These are phyloP conservation scores for Claviceps cyperi DNA, from an alignment of 2,329 filamentous ascomycete genomes.

Conservation along the genomic window DNA sequence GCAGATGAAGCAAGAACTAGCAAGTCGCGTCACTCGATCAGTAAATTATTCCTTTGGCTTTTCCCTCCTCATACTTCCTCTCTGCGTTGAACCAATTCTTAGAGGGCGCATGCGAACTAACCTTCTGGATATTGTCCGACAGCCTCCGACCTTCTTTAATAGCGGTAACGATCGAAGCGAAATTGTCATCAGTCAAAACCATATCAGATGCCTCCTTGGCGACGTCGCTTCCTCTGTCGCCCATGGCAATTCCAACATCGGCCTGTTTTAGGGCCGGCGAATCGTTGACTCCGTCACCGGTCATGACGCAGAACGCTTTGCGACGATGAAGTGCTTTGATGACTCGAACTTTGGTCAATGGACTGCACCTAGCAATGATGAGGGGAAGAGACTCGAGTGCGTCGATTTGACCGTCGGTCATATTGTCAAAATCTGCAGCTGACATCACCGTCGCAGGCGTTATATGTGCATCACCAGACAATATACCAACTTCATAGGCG, in stretches of 20 bases:
- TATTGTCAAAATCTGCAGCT: constrained; percentile 46
- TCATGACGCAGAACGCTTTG: constrained; percentile 57
- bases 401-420: constrained; percentile 50
- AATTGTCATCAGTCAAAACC: constrained; percentile 79
- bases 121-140: constrained; percentile 64
- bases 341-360: constrained; percentile 60
- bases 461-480: constrained; percentile 24
- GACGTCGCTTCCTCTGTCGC: constrained; percentile 54
- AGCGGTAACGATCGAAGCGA: constrained; percentile 63
- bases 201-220: constrained; percentile 76
- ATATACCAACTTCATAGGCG: constrained; percentile 49
- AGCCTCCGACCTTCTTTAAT: constrained; percentile 56
- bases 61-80: not conserved
- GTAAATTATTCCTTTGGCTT: not conserved
- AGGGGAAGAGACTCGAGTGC: constrained; percentile 44
- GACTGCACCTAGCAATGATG: constrained; percentile 56
- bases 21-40: not conserved
- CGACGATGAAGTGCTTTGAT: constrained; percentile 59
- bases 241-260: constrained; percentile 66
- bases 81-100: not conserved
- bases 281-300: constrained; percentile 63
- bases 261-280: constrained; percentile 58
- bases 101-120: constrained; percentile 14
- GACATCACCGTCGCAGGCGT: constrained; percentile 39
- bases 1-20: constrained; percentile 48